phyloP scores from a whole-genome alignment of 2,329 filamentous ascomycete species.

The Xylaria sp. region DNA sequence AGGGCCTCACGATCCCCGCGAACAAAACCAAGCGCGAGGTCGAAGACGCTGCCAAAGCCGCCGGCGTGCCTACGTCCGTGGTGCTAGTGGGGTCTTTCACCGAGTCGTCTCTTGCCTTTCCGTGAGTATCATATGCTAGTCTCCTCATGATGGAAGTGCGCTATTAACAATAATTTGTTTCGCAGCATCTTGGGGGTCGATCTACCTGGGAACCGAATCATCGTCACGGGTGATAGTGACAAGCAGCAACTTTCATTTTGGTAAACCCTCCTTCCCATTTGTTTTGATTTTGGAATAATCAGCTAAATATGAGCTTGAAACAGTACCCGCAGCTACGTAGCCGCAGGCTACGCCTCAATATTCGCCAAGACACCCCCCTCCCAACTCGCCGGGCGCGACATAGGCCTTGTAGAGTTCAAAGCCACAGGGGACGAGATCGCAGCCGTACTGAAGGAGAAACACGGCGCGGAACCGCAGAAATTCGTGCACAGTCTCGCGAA shows the following conservation, averaged over 20 bases:
- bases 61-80: constrained; percentile 42
- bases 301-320: not conserved
- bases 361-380: constrained; percentile 44
- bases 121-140: constrained; percentile 31
- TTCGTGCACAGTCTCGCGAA: constrained; percentile 42
- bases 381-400: constrained; percentile 40
- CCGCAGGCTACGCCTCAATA: constrained; percentile 46
- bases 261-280: too few relatives aligned
- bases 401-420: constrained; percentile 44
- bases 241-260: constrained; percentile 42
- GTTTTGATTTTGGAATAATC: too few relatives aligned
- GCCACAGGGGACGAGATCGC: constrained; percentile 45
- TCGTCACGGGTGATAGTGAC: constrained; percentile 42
- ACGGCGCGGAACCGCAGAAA: constrained; percentile 37
- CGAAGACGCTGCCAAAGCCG: constrained; percentile 41
- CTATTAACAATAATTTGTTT: constrained; percentile 7
- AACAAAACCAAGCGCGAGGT: constrained; percentile 45
- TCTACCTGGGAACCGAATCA: constrained; percentile 38
- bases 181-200: constrained; percentile 43
- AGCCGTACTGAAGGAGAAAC: constrained; percentile 37
- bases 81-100: constrained; percentile 45
- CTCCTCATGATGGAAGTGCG: not conserved
- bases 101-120: constrained; percentile 44
- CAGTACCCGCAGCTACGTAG: constrained; percentile 48
- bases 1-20: constrained; percentile 42